phyloP scores from a whole-genome alignment of 352 stramenopile genomes.

The Pythium rhizo-oryzae region DNA sequence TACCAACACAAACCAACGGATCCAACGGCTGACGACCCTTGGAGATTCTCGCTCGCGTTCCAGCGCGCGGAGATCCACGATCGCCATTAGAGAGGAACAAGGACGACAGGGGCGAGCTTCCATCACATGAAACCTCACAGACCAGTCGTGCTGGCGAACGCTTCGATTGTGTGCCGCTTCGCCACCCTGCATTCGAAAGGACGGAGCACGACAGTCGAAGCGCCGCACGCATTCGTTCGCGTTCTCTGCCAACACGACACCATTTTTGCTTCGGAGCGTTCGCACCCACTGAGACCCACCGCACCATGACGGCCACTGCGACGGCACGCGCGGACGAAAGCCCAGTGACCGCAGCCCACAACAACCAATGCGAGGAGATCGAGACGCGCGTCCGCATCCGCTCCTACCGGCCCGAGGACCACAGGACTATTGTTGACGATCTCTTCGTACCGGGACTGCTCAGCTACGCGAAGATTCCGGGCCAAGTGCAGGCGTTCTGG shows the following conservation, averaged over 20 bases:
- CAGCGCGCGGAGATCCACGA: constrained; percentile 16
- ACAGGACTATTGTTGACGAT: constrained; percentile 7
- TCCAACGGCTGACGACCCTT: neutral
- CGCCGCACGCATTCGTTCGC: no score
- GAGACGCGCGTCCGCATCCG: constrained; percentile 30
- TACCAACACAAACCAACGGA: neutral
- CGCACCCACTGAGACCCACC: no score
- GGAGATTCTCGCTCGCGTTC: no score
- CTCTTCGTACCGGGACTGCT: constrained; percentile 30
- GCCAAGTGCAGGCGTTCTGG: constrained; percentile 13
- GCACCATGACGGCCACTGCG: neutral
- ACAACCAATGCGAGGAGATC: no score
- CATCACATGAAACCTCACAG: no score
- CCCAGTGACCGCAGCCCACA: neutral
- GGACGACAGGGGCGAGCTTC: constrained; percentile 32
- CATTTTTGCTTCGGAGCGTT: no score
- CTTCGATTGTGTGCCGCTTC: no score
- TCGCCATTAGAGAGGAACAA: constrained; percentile 32
- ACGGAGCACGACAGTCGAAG: no score
- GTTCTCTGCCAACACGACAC: no score
- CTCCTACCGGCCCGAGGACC: constrained; percentile 21
- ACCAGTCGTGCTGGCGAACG: no score
- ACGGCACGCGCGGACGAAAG: neutral
- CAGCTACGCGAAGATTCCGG: neutral
- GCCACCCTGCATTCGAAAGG: no score